These are phyloP conservation scores for Macrophomina pseudophaseolina DNA, from an alignment of 2,329 filamentous ascomycete species.

Conservation along the genomic window DNA sequence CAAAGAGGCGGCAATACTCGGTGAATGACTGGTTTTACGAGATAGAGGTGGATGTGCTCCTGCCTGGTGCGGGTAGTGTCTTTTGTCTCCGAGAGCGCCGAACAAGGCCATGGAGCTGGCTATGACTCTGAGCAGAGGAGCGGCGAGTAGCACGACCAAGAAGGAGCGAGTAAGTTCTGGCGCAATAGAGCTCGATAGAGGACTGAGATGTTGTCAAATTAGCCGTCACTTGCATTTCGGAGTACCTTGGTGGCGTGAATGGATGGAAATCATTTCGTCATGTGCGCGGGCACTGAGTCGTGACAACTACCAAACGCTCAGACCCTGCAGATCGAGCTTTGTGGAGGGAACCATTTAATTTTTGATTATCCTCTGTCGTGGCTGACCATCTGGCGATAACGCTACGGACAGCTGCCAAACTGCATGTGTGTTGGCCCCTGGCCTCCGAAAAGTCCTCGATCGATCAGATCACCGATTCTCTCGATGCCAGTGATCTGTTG, in stretches of 20 bases:
- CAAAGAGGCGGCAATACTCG: slow-evolving; percentile 50
- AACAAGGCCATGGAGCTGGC: background rate
- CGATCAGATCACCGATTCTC: background rate
- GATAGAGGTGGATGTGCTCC: background rate
- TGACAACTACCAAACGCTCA: background rate
- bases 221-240: background rate
- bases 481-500: background rate
- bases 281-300: background rate
- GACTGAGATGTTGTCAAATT: background rate
- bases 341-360: background rate
- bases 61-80: slow-evolving; percentile 33
- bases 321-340: slow-evolving; percentile 3
- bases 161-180: background rate
- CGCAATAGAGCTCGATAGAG: background rate
- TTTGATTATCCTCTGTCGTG: background rate
- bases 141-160: background rate
- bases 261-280: slow-evolving; percentile 11
- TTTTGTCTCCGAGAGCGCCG: slow-evolving; percentile 30
- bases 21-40: background rate
- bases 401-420: background rate
- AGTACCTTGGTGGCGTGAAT: slow-evolving; percentile 4
- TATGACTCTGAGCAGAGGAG: background rate
- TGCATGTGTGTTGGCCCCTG: too few species aligned
- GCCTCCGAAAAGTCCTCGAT: background rate
- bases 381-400: background rate